These are phyloP conservation scores for Dactylellina haptotyla DNA, from an alignment of 2,329 filamentous ascomycete genomes.

Conservation along the genomic window DNA sequence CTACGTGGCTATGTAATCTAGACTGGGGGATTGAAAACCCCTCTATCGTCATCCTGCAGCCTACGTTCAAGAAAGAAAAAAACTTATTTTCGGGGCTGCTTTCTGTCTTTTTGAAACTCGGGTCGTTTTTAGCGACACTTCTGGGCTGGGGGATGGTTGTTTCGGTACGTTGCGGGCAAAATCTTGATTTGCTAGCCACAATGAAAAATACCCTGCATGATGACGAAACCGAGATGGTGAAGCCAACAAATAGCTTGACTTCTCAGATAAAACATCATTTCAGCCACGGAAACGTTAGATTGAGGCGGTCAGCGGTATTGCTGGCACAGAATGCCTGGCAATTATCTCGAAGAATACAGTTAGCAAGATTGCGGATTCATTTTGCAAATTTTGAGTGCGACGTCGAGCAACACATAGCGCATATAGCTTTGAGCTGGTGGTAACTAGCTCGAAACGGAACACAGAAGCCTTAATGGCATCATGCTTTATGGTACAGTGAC, in stretches of 20 bases:
- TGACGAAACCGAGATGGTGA: constrained; percentile 35
- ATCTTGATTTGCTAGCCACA: constrained; percentile 49
- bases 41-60: constrained; percentile 51
- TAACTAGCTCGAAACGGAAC: too few relatives aligned
- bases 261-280: background rate
- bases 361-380: too few relatives aligned
- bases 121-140: constrained; percentile 19
- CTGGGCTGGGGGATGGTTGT: constrained; percentile 13
- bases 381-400: too few relatives aligned
- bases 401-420: too few relatives aligned
- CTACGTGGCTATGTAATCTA: constrained; percentile 41
- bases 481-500: constrained; percentile 32
- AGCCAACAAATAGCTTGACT: background rate
- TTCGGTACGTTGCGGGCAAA: constrained; percentile 53
- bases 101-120: constrained; percentile 7
- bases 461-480: constrained; percentile 4
- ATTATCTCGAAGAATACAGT: constrained; percentile 19
- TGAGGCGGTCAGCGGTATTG: constrained; percentile 6
- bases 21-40: background rate
- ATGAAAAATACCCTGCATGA: constrained; percentile 36
- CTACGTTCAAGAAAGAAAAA: background rate
- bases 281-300: constrained; percentile 29
- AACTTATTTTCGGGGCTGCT: background rate
- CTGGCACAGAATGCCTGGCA: background rate
- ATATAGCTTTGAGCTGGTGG: too few relatives aligned